phyloP scores from a whole-genome alignment of 495 filamentous ascomycete genomes.

The Podospora didyma region DNA sequence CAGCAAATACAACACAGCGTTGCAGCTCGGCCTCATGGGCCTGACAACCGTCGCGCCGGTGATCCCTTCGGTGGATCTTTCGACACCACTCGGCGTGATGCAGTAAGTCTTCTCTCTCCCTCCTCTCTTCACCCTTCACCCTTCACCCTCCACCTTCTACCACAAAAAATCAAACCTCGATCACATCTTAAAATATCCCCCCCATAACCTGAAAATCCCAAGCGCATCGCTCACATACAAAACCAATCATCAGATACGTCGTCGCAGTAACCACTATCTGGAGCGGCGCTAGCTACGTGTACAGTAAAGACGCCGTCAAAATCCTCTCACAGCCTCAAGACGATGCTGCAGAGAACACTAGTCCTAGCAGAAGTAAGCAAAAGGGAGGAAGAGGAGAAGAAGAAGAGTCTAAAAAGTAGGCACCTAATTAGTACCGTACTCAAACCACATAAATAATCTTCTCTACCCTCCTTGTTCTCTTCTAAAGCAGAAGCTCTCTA shows the following conservation, averaged over 20 bases:
- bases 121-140: not conserved
- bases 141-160: too few species aligned
- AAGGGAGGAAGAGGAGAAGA: slow-evolving; percentile 24
- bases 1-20: slow-evolving; percentile 82
- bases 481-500: too few species aligned
- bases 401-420: slow-evolving; percentile 2
- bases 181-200: too few species aligned
- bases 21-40: slow-evolving; percentile 77
- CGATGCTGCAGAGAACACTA: not conserved
- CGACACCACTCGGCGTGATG: slow-evolving; percentile 54
- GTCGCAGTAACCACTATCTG: slow-evolving; percentile 79
- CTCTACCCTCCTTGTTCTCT: too few species aligned
- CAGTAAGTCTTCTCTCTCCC: slow-evolving; percentile 55
- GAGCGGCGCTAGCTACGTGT: slow-evolving; percentile 81
- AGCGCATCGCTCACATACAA: too few species aligned
- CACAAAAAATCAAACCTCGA: too few species aligned
- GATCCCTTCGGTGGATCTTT: slow-evolving; percentile 51
- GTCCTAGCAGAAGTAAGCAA: too few species aligned
- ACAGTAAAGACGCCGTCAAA: slow-evolving; percentile 75
- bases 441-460: too few species aligned
- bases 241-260: slow-evolving; percentile 63
- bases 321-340: slow-evolving; percentile 46
- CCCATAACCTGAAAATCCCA: too few species aligned
- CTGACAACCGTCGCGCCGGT: slow-evolving; percentile 71
- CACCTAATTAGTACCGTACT: too few species aligned